A percentile compares a stretch with the other conserved stretches of the same genome.
These are phyloP conservation scores for Metschnikowia proteae DNA, from an alignment of 805 yeast species.

Conservation along the genomic window DNA sequence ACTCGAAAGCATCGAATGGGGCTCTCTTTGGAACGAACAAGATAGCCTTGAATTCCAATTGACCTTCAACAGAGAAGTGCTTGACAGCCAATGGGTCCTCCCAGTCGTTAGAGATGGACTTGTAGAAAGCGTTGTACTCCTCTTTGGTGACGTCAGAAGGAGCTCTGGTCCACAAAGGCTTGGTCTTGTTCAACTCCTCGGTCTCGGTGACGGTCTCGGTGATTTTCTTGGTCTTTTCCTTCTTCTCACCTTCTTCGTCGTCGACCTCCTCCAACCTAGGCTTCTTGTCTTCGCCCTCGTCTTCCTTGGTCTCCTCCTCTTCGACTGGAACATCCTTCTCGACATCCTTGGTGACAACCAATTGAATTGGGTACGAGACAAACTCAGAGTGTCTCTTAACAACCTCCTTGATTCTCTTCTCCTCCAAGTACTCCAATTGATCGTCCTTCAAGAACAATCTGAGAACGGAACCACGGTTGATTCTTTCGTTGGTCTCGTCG, in stretches of 20 bases:
- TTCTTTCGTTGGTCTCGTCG: slow-evolving; percentile 80
- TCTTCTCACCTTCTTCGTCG: slow-evolving; percentile 57
- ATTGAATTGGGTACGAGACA: slow-evolving; percentile 98
- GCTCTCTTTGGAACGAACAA: slow-evolving; percentile 98
- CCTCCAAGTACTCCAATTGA: slow-evolving; percentile 98
- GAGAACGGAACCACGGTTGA: slow-evolving; percentile 92
- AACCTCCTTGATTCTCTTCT: slow-evolving; percentile 98
- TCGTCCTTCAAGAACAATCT: slow-evolving; percentile 98
- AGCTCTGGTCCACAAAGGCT: slow-evolving; percentile 99
- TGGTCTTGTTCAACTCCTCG: slow-evolving; percentile 98
- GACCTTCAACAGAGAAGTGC: slow-evolving; percentile 99
- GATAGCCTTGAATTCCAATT: slow-evolving; percentile 97
- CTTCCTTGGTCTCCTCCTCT: slow-evolving; percentile 53
- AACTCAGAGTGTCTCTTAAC: slow-evolving; percentile 99
- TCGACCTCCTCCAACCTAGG: slow-evolving; percentile 72
- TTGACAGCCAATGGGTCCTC: slow-evolving; percentile 99
- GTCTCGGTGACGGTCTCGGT: slow-evolving; percentile 92
- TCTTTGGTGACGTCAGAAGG: slow-evolving; percentile 97
- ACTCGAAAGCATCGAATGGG: slow-evolving; percentile 96
- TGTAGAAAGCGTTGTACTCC: slow-evolving; percentile 98
- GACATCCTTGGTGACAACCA: slow-evolving; percentile 96
- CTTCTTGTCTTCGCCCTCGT: slow-evolving; percentile 53
- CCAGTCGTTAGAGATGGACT: slow-evolving; percentile 99
- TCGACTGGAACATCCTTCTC: slow-evolving; percentile 94
- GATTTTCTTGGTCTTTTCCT: slow-evolving; percentile 79